These are phyloP conservation scores for Cucumis melo DNA, from an alignment of 306 rosid species.

Conservation along the genomic window DNA sequence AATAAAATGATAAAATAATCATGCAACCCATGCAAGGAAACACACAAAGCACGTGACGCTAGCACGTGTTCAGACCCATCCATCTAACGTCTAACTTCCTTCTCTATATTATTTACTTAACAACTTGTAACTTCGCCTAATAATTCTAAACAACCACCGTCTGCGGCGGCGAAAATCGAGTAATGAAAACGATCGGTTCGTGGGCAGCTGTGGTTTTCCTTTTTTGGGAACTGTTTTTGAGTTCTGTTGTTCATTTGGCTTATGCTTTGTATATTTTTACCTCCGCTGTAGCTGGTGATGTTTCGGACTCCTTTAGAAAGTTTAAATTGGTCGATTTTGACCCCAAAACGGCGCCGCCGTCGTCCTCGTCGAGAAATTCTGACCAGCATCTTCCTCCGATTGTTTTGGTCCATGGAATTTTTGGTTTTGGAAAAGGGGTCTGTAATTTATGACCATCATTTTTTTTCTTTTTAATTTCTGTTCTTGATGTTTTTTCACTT, in stretches of 20 bases:
- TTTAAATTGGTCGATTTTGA: conserved; percentile 15
- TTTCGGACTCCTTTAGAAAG: conserved; percentile 24
- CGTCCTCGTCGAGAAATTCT: neutral
- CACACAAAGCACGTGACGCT: neutral
- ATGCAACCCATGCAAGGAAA: neutral
- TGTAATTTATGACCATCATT: neutral
- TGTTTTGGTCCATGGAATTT: conserved; percentile 86
- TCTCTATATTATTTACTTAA: neutral
- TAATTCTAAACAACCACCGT: neutral
- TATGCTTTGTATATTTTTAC: conserved; percentile 78
- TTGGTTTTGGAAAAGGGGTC: conserved; percentile 98
- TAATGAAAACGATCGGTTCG: conserved; percentile 37
- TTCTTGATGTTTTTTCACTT: neutral
- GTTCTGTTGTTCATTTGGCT: conserved; percentile 52
- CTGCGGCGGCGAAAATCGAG: neutral
- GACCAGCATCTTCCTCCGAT: conserved; percentile 57
- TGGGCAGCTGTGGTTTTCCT: conserved; percentile 35
- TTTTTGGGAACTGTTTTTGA: conserved; percentile 55
- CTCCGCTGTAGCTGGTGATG: conserved; percentile 87
- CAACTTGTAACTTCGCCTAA: neutral
- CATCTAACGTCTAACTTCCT: neutral
- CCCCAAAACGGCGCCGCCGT: conserved; percentile 7
- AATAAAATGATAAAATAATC: neutral
- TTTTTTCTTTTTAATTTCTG: neutral
- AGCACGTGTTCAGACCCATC: neutral